Conservation (phyloP, 1,284 basidiomycete species). For the Fomitopsis pinicola region DNA sequence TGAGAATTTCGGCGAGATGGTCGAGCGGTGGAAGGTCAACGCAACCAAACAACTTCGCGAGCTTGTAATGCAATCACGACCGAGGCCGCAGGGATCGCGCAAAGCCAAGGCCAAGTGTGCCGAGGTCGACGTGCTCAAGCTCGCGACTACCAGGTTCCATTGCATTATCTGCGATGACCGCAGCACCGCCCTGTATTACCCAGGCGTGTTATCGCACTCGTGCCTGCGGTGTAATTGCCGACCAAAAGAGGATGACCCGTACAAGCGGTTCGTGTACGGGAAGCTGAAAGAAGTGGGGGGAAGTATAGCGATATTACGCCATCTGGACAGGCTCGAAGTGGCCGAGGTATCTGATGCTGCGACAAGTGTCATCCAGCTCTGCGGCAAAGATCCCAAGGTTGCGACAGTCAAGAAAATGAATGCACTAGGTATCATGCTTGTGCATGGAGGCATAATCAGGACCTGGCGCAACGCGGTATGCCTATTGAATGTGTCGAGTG, state of each 20-base stretch:
- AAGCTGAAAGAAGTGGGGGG: too few relatives aligned
- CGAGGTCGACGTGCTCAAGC: background rate
- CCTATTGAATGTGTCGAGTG: background rate
- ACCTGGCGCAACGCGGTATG: background rate
- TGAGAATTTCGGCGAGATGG: background rate
- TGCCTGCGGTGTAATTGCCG: background rate
- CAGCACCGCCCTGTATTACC: background rate
- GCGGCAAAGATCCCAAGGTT: background rate
- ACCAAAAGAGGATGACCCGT: too few relatives aligned
- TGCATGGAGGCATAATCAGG: background rate
- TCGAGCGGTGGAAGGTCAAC: background rate
- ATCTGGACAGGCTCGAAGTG: too few relatives aligned
- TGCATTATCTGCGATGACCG: background rate
- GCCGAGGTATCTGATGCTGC: too few relatives aligned
- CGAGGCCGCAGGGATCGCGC: background rate
- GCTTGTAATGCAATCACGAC: too few relatives aligned
- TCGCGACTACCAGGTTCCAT: background rate
- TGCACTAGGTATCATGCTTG: background rate
- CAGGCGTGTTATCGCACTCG: background rate
- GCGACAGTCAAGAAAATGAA: background rate
- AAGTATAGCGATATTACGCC: too few relatives aligned
- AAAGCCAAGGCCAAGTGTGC: background rate
- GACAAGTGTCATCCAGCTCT: background rate
- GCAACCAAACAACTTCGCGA: background rate
- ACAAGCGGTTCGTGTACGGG: too few relatives aligned